Percentiles rank a stretch among this genome's conserved stretches.
Evolutionary conservation across 2,329 filamentous ascomycete species (phyloP).

Genomic region (Aspergillus sp.): DNA sequence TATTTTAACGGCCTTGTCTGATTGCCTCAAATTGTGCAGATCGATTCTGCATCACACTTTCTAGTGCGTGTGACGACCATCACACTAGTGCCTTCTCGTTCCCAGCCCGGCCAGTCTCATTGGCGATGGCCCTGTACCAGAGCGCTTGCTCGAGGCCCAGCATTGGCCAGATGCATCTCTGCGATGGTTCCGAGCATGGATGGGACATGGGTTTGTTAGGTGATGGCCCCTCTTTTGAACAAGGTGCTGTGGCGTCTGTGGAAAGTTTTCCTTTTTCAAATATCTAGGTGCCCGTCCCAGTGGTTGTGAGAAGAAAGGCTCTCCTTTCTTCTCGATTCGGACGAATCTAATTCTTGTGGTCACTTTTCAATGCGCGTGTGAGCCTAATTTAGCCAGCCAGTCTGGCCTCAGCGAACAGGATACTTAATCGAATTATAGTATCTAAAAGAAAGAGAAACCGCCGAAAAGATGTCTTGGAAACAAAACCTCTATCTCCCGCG

Average conservation of each 20-base stretch:
- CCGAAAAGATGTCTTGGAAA: not conserved
- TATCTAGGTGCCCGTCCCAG: too few relatives aligned
- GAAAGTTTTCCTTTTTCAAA: too few relatives aligned
- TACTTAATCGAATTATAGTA: not conserved
- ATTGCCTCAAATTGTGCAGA: constrained; percentile 21
- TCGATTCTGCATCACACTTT: constrained; percentile 24
- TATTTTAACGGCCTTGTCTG: not conserved
- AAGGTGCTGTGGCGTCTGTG: too few relatives aligned
- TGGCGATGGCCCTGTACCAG: constrained; percentile 21
- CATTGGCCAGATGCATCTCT: constrained; percentile 31
- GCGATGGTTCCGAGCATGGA: constrained; percentile 17
- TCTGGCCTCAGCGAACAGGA: constrained; percentile 21
- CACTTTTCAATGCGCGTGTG: constrained; percentile 10
- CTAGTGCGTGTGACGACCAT: constrained; percentile 28
- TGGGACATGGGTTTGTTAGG: constrained; percentile 2
- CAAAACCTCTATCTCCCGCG: constrained; percentile 41
- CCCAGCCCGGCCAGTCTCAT: constrained; percentile 13
- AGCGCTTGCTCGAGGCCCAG: constrained; percentile 28
- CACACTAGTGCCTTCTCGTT: constrained; percentile 13
- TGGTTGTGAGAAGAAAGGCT: not conserved
- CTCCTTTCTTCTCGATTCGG: constrained; percentile 10
- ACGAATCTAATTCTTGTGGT: too few relatives aligned
- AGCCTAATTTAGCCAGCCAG: constrained; percentile 32
- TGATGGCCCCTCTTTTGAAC: too few relatives aligned
- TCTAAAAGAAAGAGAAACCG: not conserved